Percentiles rank a stretch among this genome's conserved stretches.
Evolutionary conservation across 176 grass and related monocot species (phyloP).

Genomic region (Puccinellia tenuiflora): DNA sequence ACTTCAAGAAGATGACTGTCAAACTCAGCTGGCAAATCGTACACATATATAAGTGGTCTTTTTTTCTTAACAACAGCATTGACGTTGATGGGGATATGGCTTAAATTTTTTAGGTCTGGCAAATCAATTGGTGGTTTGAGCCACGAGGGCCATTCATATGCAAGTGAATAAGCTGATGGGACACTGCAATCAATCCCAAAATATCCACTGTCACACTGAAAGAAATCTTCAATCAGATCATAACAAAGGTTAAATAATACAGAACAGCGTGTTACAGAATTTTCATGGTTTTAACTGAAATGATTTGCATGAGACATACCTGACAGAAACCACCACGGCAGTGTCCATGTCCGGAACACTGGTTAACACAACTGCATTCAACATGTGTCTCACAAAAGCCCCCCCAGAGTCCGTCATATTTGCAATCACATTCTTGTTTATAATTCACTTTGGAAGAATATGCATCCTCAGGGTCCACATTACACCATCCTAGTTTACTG

Average conservation of each 20-base stretch:
- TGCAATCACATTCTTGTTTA: conserved; percentile 92
- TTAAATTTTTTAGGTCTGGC: conserved; percentile 22
- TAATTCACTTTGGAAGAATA: conserved; percentile 70
- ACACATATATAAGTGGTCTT: conserved; percentile 95
- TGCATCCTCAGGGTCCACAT: conserved; percentile 73
- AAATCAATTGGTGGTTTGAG: conserved; percentile 46
- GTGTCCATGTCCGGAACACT: conserved; percentile 81
- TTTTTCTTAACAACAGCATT: conserved; percentile 60
- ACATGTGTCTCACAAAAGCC: conserved; percentile 75
- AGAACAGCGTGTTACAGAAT: not conserved
- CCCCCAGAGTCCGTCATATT: conserved; percentile 82
- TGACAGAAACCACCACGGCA: conserved; percentile 95
- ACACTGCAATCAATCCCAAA: conserved; percentile 98
- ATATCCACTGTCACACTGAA: conserved; percentile 87
- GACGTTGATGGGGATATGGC: conserved; percentile 26
- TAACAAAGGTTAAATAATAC: not conserved
- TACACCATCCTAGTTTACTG: conserved; percentile 85
- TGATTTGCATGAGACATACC: conserved; percentile 33
- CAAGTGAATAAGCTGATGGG: conserved; percentile 55
- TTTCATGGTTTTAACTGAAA: not conserved
- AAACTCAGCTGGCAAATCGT: conserved; percentile 90
- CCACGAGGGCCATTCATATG: conserved; percentile 65
- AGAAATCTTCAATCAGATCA: conserved; percentile 34
- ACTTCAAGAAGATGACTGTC: conserved; percentile 93
- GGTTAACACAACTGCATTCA: conserved; percentile 76